Conservation (phyloP, 768 basidiomycete genomes). For the Boletus reticulatus region DNA sequence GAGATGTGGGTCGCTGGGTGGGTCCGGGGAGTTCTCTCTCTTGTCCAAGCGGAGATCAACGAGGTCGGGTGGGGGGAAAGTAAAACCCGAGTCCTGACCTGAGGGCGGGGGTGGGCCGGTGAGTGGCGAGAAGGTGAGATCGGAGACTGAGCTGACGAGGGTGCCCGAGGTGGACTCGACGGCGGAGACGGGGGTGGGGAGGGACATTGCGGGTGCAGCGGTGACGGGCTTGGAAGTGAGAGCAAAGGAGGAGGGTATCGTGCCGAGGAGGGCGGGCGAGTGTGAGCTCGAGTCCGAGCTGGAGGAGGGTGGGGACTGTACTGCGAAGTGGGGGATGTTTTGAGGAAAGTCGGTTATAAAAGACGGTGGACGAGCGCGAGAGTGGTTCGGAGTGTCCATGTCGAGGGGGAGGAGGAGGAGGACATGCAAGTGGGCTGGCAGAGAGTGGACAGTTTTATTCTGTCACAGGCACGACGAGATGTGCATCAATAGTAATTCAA, state of each 20-base stretch:
- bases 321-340: background rate
- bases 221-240: background rate
- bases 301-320: constrained; percentile 8
- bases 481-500: constrained; percentile 27
- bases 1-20: constrained; percentile 45
- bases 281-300: constrained; percentile 28
- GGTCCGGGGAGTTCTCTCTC: constrained; percentile 29
- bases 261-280: constrained; percentile 24
- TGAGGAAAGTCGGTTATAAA: constrained; percentile 39
- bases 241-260: background rate
- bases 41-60: constrained; percentile 16
- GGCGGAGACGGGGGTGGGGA: constrained; percentile 12
- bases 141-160: constrained; percentile 20
- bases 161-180: constrained; percentile 18
- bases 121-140: constrained; percentile 26
- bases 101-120: constrained; percentile 1
- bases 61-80: constrained; percentile 26
- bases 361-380: background rate
- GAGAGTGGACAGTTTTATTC: constrained; percentile 28
- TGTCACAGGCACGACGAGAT: constrained; percentile 35
- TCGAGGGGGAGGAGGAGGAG: constrained; percentile 8
- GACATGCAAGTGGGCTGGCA: constrained; percentile 22
- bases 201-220: constrained; percentile 9
- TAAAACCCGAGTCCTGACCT: constrained; percentile 20
- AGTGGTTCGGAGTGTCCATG: background rate